These are phyloP conservation scores for Metschnikowia aberdeeniae DNA, from an alignment of 805 yeast species.

Conservation along the genomic window DNA sequence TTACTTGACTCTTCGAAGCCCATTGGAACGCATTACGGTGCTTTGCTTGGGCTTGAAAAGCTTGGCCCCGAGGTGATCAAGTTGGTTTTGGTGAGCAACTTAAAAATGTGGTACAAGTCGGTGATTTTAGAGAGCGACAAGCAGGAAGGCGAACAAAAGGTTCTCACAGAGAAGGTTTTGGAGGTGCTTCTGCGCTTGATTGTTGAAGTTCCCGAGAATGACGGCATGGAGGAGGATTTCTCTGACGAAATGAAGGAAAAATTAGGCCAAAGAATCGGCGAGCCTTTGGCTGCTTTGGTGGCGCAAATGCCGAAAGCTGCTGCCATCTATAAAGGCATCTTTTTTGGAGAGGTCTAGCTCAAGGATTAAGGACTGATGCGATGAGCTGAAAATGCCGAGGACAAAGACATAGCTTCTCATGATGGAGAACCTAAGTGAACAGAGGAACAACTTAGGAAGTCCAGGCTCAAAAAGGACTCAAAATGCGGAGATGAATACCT, in stretches of 20 bases:
- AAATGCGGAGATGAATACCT: too few relatives aligned
- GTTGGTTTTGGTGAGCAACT: constrained; percentile 77
- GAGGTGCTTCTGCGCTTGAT: constrained; percentile 52
- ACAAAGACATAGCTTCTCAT: too few relatives aligned
- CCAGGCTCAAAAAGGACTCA: background rate
- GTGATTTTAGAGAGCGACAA: constrained; percentile 45
- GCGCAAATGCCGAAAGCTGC: constrained; percentile 45
- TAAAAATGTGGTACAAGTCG: constrained; percentile 71
- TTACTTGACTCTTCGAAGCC: constrained; percentile 81
- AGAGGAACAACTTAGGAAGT: too few relatives aligned
- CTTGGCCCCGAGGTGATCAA: constrained; percentile 87
- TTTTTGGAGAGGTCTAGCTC: constrained; percentile 56
- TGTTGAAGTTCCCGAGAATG: constrained; percentile 23
- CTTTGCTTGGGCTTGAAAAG: constrained; percentile 77
- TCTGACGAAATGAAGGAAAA: constrained; percentile 35
- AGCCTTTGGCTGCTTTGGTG: constrained; percentile 48
- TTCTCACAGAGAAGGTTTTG: constrained; percentile 46
- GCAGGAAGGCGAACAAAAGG: constrained; percentile 41
- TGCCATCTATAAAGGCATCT: constrained; percentile 58
- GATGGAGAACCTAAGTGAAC: too few relatives aligned
- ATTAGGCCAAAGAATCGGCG: constrained; percentile 59
- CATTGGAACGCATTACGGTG: constrained; percentile 88
- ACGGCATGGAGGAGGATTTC: constrained; percentile 33
- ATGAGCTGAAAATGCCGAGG: too few relatives aligned
- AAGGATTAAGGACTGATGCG: background rate